Evolutionary conservation across 106 monocot species (phyloP), one percentile per base, ranked within the genome.

Genomic region (Triglochin maritima): DNA sequence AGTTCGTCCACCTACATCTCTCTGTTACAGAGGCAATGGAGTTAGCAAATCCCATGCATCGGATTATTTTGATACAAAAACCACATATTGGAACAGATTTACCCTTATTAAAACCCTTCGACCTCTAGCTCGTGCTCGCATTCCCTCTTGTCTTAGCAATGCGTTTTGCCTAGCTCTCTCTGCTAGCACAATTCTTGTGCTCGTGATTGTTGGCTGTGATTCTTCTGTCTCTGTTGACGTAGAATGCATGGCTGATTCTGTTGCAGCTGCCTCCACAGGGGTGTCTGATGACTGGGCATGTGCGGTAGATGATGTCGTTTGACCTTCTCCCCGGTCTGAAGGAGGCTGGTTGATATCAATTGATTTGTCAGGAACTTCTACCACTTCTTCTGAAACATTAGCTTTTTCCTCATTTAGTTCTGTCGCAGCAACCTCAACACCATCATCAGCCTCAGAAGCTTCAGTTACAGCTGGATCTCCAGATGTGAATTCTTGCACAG

Each of bases 101-200:
- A 71, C 9, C 7, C 57, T 3, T 47, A 15, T 47, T 10, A 66
- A 11, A 7, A 57, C 50, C 42, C 74, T 59, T 44, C 76, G 76
- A 41, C 69, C 69, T 69, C 69, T 55, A 44, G 46, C 54, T 45
- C 15, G 5, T 43, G 61, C 14, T 1, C 15, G 2, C 66, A 67
- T 50, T 47, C 68, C 62, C 17, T 51, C 76, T 13, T 69, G 69
- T 48, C 69, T 62, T 67, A 76, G 60, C 14, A 69, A 46, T 13
- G 75, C 48, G 44, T 56, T 76, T 63, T 55, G 54, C 14, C 60
- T 69, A 5, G 76, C 68, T 16, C 68, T 68, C 47, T 76, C 69
- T 17, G 69, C 51, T 17, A 76, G 7, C 6, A 63, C 68, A 10
- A 76, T 60, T 5, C 15, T 67, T 67, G 49, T 63, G 55, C 56